Evolutionary conservation across 805 yeast species (phyloP).

Genomic region (Metschnikowia baotianmanensis): DNA sequence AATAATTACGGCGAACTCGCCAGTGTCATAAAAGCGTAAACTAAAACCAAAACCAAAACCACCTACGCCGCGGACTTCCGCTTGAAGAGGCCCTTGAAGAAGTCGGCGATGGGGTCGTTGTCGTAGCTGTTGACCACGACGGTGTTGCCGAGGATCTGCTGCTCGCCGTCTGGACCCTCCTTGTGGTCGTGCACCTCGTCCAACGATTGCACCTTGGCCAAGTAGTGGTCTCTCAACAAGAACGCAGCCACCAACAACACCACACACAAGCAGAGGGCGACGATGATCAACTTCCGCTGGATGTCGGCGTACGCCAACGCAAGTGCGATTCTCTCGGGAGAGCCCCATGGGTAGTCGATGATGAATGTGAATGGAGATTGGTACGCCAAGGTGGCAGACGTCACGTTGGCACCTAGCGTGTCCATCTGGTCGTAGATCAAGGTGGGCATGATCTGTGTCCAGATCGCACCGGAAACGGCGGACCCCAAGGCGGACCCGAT

Average conservation of each 20-base stretch:
- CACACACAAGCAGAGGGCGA: conserved; percentile 53
- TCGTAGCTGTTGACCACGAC: conserved; percentile 20
- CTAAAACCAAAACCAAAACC: too few species aligned
- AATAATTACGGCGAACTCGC: too few species aligned
- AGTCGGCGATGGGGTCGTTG: conserved; percentile 18
- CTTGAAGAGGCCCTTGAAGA: conserved; percentile 14
- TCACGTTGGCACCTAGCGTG: conserved; percentile 26
- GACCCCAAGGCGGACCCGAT: conserved; percentile 65
- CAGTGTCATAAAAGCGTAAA: too few species aligned
- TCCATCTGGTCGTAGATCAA: conserved; percentile 34
- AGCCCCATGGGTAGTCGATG: conserved; percentile 53
- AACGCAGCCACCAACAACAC: conserved; percentile 49
- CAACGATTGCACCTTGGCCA: conserved; percentile 36
- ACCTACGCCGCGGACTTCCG: conserved; percentile 1
- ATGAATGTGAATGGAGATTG: conserved; percentile 53
- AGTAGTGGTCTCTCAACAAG: conserved; percentile 51
- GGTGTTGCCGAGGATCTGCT: conserved; percentile 12
- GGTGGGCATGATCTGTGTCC: conserved; percentile 59
- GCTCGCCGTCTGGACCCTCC: conserved; percentile 16
- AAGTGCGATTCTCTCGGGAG: conserved; percentile 57
- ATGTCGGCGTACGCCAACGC: conserved; percentile 57
- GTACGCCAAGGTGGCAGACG: conserved; percentile 33
- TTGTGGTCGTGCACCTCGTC: conserved; percentile 18
- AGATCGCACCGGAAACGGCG: conserved; percentile 66
- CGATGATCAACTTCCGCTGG: conserved; percentile 56